These are phyloP conservation scores for Gaeumannomyces sp. DNA, from an alignment of 2,329 filamentous ascomycete species.

Conservation along the genomic window DNA sequence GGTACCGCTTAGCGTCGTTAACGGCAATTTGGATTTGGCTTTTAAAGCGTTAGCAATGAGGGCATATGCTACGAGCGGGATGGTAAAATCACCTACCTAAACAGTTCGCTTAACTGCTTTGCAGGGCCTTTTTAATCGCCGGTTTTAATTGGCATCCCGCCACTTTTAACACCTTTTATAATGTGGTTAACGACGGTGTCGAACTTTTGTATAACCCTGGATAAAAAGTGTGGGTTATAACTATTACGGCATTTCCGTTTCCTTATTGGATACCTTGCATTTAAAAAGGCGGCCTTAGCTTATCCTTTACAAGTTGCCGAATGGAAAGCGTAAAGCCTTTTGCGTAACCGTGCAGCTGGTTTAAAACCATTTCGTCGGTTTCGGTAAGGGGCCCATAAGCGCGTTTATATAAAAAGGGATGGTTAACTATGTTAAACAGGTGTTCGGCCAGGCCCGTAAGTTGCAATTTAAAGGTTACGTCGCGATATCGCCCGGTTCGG, in stretches of 20 bases:
- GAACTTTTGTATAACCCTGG: not conserved
- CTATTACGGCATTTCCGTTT: not conserved
- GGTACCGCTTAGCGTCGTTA: not conserved
- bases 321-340: conserved; percentile 12
- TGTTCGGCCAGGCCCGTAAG: conserved; percentile 13
- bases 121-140: not conserved
- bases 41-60: too few species aligned
- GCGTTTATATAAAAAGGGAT: conserved; percentile 13
- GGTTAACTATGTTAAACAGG: conserved; percentile 14
- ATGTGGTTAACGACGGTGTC: not conserved
- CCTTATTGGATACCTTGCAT: not conserved
- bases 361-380: conserved; percentile 14
- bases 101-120: not conserved
- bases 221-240: not conserved
- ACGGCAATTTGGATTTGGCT: not conserved
- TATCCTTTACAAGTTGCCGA: conserved; percentile 9
- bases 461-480: conserved; percentile 14
- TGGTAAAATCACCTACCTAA: too few species aligned
- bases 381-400: conserved; percentile 6
- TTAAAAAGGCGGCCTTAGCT: not conserved
- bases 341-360: conserved; percentile 12
- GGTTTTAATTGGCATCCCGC: not conserved
- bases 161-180: not conserved
- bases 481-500: conserved; percentile 6
- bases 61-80: too few species aligned